Evolutionary conservation across 371 early-diverging fungal genomes (phyloP).

Genomic region (Globomyces sp.): DNA sequence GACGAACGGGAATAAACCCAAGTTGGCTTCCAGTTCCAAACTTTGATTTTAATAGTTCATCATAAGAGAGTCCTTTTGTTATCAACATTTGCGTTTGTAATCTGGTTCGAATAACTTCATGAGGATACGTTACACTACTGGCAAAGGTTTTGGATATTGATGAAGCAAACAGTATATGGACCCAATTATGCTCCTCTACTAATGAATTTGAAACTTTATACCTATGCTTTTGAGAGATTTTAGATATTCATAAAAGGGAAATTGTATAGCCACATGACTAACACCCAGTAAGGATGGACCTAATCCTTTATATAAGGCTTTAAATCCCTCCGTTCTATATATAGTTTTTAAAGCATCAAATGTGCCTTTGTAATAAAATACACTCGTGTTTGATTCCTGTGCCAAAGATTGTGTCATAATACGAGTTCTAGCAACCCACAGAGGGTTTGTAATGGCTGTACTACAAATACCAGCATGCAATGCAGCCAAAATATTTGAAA

Average conservation of each 20-base stretch:
- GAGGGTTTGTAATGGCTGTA: constrained; percentile 13
- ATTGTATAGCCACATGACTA: constrained; percentile 91
- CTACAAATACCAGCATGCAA: constrained; percentile 5
- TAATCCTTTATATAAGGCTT: constrained; percentile 64
- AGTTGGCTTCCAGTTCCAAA: too few relatives aligned
- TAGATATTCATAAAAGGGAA: constrained; percentile 91
- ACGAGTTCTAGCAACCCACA: constrained; percentile 18
- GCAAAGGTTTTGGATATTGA: constrained; percentile 86
- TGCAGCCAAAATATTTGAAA: not conserved
- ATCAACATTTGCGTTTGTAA: constrained; percentile 10
- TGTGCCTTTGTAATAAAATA: constrained; percentile 36
- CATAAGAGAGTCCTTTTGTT: not conserved
- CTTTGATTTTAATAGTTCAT: not conserved
- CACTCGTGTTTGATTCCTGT: not conserved
- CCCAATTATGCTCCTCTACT: not conserved
- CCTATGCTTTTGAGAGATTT: constrained; percentile 43
- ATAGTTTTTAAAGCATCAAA: constrained; percentile 36
- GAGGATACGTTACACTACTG: constrained; percentile 85
- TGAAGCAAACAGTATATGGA: constrained; percentile 68
- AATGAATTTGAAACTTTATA: not conserved
- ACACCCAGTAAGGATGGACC: constrained; percentile 88
- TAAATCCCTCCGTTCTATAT: constrained; percentile 32
- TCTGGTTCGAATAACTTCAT: constrained; percentile 58
- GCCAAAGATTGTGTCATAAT: constrained; percentile 12
- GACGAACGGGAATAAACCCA: constrained; percentile 11